Percentiles rank a stretch among this genome's conserved stretches.
phyloP scores from a whole-genome alignment of 163 green algal species.

The Scenedesmus sp. region DNA sequence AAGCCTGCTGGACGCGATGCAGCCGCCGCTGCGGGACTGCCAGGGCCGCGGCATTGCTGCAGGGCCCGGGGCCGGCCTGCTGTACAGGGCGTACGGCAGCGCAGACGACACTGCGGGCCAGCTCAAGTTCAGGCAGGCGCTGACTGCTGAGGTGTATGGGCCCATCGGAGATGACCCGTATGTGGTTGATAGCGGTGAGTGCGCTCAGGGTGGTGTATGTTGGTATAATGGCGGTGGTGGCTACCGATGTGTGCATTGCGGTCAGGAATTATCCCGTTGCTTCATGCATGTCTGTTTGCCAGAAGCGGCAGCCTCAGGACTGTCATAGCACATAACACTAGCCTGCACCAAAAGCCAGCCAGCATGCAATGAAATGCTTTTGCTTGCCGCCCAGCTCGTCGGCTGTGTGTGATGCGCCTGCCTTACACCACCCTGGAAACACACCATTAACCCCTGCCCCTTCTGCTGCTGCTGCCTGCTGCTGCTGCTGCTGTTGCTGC shows the following conservation, averaged over 20 bases:
- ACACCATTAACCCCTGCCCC: background rate
- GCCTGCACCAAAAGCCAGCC: no score
- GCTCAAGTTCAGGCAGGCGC: background rate
- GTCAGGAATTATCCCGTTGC: no score
- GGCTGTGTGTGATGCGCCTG: no score
- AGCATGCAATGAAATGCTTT: no score
- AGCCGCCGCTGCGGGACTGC: background rate
- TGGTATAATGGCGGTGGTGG: no score
- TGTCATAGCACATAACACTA: no score
- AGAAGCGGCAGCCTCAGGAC: no score
- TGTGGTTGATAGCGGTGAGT: slow-evolving; percentile 15
- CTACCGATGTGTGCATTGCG: no score
- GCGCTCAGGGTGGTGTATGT: no score
- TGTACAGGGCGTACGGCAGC: slow-evolving; percentile 1
- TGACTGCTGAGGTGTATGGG: slow-evolving; percentile 1
- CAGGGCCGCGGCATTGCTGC: background rate
- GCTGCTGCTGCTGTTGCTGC: background rate
- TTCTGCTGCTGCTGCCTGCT: background rate
- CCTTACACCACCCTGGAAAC: no score
- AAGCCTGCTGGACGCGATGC: background rate
- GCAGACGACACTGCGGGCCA: slow-evolving; percentile 5
- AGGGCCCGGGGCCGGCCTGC: background rate
- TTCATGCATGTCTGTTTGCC: no score
- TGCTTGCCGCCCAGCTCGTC: no score
- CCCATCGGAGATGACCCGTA: background rate